Evolutionary conservation across 2,329 filamentous ascomycete species (phyloP).

Genomic region (Scytalidium lignicola): DNA sequence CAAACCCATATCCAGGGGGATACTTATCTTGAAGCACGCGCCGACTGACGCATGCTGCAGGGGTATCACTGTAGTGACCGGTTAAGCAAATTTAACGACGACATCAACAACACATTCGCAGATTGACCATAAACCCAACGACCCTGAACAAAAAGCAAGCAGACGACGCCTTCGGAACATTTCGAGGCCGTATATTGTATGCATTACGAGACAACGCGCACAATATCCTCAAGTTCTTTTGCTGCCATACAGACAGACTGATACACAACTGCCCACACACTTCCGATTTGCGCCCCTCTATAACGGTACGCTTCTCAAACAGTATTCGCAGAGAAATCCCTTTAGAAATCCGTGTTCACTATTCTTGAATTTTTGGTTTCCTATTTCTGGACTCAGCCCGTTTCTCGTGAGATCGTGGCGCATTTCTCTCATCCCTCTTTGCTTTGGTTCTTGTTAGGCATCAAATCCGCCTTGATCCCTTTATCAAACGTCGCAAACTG

Average conservation of each 20-base stretch:
- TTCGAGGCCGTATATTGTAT: not conserved
- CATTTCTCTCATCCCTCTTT: not conserved
- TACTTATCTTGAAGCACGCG: not conserved
- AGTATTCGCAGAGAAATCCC: not conserved
- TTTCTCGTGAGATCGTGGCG: not conserved
- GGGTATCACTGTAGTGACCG: not conserved
- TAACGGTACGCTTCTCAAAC: slow-evolving; percentile 10
- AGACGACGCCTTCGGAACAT: not conserved
- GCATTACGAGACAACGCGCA: not conserved
- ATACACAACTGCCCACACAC: not conserved
- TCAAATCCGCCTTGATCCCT: not conserved
- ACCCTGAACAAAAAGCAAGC: not conserved
- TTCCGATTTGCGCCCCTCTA: slow-evolving; percentile 13
- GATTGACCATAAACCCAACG: not conserved
- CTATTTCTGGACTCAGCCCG: not conserved
- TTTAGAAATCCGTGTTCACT: not conserved
- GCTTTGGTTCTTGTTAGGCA: not conserved
- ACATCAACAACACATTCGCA: slow-evolving; percentile 17
- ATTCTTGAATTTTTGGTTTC: not conserved
- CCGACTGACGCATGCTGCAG: not conserved
- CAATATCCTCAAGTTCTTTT: not conserved
- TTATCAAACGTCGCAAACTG: slow-evolving; percentile 18
- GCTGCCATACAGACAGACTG: not conserved
- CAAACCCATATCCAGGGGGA: too few species aligned
- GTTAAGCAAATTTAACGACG: slow-evolving; percentile 8